These are phyloP conservation scores for Cystoisospora suis DNA, from an alignment of 169 alveolate genomes.

Conservation along the genomic window DNA sequence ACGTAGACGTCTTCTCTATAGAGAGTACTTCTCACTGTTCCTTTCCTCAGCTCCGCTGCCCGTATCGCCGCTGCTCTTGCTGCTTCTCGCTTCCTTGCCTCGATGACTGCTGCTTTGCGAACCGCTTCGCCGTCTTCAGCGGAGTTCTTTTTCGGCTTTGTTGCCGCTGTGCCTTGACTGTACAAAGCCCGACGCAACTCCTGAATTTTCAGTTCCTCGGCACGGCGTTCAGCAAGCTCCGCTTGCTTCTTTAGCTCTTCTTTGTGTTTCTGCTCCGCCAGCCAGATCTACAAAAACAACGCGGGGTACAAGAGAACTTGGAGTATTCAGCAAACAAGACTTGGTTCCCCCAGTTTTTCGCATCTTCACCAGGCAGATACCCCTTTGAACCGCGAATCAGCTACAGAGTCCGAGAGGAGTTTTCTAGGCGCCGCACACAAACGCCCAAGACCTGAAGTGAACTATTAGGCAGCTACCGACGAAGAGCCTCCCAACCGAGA, in stretches of 20 bases:
- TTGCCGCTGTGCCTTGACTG: slow-evolving; percentile 2
- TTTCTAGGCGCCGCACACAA: too few species aligned
- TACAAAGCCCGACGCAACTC: slow-evolving; percentile 86
- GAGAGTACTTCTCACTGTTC: slow-evolving; percentile 68
- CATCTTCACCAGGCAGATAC: too few species aligned
- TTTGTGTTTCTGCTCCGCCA: slow-evolving; percentile 93
- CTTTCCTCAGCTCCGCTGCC: slow-evolving; percentile 68
- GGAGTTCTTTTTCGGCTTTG: background rate
- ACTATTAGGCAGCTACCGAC: too few species aligned
- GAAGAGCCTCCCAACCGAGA: too few species aligned
- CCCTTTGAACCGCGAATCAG: too few species aligned
- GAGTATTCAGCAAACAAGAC: too few species aligned
- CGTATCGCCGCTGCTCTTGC: slow-evolving; percentile 57
- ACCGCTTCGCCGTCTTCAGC: background rate
- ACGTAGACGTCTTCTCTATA: slow-evolving; percentile 78
- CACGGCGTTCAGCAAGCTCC: slow-evolving; percentile 92
- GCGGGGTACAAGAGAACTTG: background rate
- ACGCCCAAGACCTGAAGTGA: too few species aligned
- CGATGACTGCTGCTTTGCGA: slow-evolving; percentile 32
- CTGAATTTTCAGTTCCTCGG: slow-evolving; percentile 92
- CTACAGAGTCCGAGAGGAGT: too few species aligned
- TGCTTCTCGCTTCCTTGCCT: slow-evolving; percentile 41
- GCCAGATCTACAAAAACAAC: slow-evolving; percentile 79
- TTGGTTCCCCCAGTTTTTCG: too few species aligned
- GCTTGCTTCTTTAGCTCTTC: slow-evolving; percentile 88